Evolutionary conservation across 1,139 yeast genomes (phyloP).

Genomic region (Hyphopichia wangnamkhiaoensis): DNA sequence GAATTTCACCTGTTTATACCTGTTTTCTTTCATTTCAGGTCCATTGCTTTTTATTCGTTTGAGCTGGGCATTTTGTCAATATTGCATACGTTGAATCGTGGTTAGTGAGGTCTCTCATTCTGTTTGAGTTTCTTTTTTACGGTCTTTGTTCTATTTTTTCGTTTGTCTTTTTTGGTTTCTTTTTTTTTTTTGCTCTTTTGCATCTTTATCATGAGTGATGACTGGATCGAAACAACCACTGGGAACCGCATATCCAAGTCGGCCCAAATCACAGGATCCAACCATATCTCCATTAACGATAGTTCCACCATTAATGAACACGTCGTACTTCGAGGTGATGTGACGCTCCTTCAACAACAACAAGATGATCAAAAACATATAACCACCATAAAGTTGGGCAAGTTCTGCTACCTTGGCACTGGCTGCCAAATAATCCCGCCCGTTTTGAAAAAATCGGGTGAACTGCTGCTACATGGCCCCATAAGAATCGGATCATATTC

Average conservation of each 20-base stretch:
- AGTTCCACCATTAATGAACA: constrained; percentile 32
- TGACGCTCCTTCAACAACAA: constrained; percentile 14
- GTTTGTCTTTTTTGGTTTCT: neutral
- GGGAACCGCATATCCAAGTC: constrained; percentile 56
- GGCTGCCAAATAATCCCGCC: constrained; percentile 37
- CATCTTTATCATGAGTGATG: constrained; percentile 6
- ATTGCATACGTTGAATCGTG: no score
- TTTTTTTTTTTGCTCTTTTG: neutral
- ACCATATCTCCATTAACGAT: constrained; percentile 49
- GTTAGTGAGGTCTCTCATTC: no score
- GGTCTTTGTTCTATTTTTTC: neutral
- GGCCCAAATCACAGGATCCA: constrained; percentile 43
- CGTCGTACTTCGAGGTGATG: constrained; percentile 42
- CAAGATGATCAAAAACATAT: constrained; percentile 13
- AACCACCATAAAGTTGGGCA: constrained; percentile 53
- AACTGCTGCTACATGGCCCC: constrained; percentile 21
- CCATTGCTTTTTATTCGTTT: no score
- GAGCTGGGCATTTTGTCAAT: no score
- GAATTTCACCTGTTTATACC: no score
- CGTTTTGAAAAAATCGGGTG: constrained; percentile 13
- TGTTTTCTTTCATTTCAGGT: no score
- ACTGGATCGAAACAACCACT: constrained; percentile 47
- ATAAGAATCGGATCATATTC: constrained; percentile 61
- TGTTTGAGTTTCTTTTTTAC: neutral
- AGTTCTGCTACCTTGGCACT: constrained; percentile 43